Percentiles rank a stretch among this genome's conserved stretches.
Evolutionary conservation across 106 monocot genomes (phyloP).

Genomic region (Amphibolis antarctica): DNA sequence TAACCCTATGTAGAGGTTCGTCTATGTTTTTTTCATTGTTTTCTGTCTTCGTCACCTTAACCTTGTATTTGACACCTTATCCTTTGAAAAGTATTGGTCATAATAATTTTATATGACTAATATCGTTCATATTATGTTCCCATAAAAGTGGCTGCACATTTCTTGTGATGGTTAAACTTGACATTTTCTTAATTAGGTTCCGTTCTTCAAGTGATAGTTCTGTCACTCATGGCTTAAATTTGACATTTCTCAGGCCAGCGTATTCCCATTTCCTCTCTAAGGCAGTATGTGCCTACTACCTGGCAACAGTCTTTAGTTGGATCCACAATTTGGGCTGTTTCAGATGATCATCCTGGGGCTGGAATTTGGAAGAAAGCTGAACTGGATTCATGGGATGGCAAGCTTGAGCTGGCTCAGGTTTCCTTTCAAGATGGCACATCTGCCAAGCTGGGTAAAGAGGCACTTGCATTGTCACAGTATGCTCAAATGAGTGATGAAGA

Average conservation of each 20-base stretch:
- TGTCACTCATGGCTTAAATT: neutral
- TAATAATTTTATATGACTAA: no score
- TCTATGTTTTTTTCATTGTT: no score
- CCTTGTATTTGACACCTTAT: no score
- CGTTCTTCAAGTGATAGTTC: no score
- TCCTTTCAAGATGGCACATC: constrained; percentile 64
- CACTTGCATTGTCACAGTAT: constrained; percentile 50
- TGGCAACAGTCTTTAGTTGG: constrained; percentile 80
- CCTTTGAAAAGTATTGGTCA: no score
- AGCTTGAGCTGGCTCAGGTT: constrained; percentile 46
- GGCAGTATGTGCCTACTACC: constrained; percentile 43
- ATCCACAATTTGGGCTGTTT: constrained; percentile 52
- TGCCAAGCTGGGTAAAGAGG: constrained; percentile 35
- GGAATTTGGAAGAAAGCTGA: constrained; percentile 79
- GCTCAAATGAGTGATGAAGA: constrained; percentile 48
- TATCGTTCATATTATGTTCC: no score
- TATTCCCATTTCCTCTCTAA: constrained; percentile 52
- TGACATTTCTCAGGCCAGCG: constrained; percentile 33
- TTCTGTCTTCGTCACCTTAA: no score
- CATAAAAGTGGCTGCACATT: no score
- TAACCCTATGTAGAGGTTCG: no score
- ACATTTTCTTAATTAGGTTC: no score
- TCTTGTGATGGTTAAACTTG: no score
- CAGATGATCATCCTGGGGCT: constrained; percentile 29
- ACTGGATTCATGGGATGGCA: constrained; percentile 74